Evolutionary conservation across 2,329 filamentous ascomycete genomes (phyloP), one percentile per base, ranked within the genome.

Genomic region (Thermoascus crustaceus): DNA sequence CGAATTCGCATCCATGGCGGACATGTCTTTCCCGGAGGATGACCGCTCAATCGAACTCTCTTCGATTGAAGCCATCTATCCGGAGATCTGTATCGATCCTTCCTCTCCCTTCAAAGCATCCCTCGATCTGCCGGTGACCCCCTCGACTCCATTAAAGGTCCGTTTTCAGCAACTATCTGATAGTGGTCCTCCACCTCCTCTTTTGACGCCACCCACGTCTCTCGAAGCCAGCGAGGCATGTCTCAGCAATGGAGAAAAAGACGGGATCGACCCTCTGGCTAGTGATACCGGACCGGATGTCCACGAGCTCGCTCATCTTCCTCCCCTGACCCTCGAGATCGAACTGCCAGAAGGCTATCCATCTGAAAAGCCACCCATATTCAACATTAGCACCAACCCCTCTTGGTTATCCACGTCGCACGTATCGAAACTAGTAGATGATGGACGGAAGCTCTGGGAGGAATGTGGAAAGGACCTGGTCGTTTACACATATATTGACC

Each of bases 51-150:
- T 77, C 46, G 76, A 81, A 56, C 61, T 80, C 30, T 68, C 65
- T 7, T 69, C 75, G 16, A 68, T 81, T 38, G 64, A 68, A 29
- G 75, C 76, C 32, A 81, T 81, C 38, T 81, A 68, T 40, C 76
- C 76, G 1, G 76, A 81, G 56, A 67, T 80, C 11, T 55, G 60
- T 20, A 54, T 72, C 39, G 65, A 76, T 35, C 49, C 66, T 6
- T 46, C 49, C 6, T 52, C 62, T 21, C 61, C 65, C 0, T 73
- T 69, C 47, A 57, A 58, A 37, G 74, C 73, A 1, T 66, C 63
- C 4, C 62, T 81, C 31, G 68, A 76, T 14, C 53, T 81, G 11
- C 63, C 69, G 4, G 71, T 80, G 18, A 63, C 71, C 18, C 75
- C 75, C 3, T 55, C 67, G 6, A 59, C 61, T 34, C 73, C 75